Percentiles rank a stretch among this genome's conserved stretches.
phyloP scores from a whole-genome alignment of 352 stramenopile genomes.

The Globisporangium radiosum region DNA sequence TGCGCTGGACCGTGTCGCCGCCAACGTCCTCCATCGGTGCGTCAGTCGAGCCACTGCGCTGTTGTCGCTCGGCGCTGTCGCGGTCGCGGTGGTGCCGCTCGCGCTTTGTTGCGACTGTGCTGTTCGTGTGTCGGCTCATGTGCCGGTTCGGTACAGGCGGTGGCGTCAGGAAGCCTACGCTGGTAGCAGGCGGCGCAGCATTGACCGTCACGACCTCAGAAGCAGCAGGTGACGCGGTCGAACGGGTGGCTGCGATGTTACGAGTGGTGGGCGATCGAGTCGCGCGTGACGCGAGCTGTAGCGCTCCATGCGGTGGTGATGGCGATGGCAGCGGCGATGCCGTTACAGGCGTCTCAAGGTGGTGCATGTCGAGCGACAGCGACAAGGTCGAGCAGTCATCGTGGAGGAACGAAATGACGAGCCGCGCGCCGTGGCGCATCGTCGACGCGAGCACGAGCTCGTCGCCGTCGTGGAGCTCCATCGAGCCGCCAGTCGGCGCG shows the following conservation, averaged over 20 bases:
- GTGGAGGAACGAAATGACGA: slow-evolving; percentile 45
- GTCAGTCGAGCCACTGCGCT: not conserved
- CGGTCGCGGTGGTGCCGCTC: slow-evolving; percentile 15
- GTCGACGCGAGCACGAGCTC: slow-evolving; percentile 60
- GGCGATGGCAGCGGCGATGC: slow-evolving; percentile 8
- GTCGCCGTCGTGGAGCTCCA: slow-evolving; percentile 62
- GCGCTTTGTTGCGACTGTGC: slow-evolving; percentile 16
- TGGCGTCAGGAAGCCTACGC: slow-evolving; percentile 9
- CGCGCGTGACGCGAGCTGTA: not conserved
- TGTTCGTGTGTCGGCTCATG: slow-evolving; percentile 3
- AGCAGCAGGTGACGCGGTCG: too few relatives aligned
- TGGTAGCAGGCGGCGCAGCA: not conserved
- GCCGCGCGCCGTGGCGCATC: slow-evolving; percentile 53
- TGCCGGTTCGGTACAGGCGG: slow-evolving; percentile 4
- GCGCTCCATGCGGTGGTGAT: not conserved
- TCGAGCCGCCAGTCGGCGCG: slow-evolving; percentile 37
- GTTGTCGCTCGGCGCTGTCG: slow-evolving; percentile 8
- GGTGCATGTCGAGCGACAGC: slow-evolving; percentile 25
- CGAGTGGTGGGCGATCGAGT: too few relatives aligned
- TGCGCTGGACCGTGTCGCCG: slow-evolving; percentile 5
- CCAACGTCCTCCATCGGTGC: slow-evolving; percentile 11
- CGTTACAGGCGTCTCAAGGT: slow-evolving; percentile 2
- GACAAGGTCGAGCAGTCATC: slow-evolving; percentile 30
- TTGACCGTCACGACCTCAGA: slow-evolving; percentile 3
- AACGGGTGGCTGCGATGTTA: too few relatives aligned